Conservation (phyloP, 371 early-diverging fungal genomes). For the Capillidium rhysosporum region DNA sequence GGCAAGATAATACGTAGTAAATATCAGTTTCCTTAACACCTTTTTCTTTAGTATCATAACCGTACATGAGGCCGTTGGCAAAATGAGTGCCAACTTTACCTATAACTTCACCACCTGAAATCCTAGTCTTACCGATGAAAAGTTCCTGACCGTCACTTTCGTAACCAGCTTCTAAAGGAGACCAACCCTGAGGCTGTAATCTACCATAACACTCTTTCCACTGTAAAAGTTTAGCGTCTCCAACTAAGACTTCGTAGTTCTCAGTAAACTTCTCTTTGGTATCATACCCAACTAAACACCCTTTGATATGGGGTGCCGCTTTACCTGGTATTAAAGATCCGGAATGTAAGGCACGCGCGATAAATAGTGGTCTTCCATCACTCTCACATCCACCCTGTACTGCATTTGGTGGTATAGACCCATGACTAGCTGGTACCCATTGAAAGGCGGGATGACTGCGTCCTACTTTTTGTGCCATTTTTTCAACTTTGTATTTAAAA, state of each 20-base stretch:
- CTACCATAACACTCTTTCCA: conserved; percentile 20
- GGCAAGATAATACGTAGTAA: conserved; percentile 2
- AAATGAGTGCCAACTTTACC: conserved; percentile 21
- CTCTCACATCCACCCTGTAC: conserved; percentile 8
- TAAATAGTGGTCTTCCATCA: conserved; percentile 8
- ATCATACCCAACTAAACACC: conserved; percentile 18
- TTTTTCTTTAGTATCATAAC: conserved; percentile 11
- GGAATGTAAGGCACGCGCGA: conserved; percentile 7
- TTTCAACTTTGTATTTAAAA: not conserved
- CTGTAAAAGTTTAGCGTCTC: conserved; percentile 17
- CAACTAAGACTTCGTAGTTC: conserved; percentile 26
- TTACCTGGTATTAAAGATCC: conserved; percentile 28
- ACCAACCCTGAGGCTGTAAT: conserved; percentile 7
- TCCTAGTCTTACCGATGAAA: conserved; percentile 19
- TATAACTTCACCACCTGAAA: conserved; percentile 15
- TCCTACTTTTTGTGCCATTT: not conserved
- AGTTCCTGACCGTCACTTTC: conserved; percentile 18
- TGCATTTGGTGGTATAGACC: conserved; percentile 7
- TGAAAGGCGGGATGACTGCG: not conserved
- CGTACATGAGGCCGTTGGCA: conserved; percentile 13
- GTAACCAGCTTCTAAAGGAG: conserved; percentile 20
- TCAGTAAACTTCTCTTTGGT: conserved; percentile 15
- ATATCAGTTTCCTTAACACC: conserved; percentile 2
- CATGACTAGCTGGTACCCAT: conserved; percentile 6
- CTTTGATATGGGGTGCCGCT: conserved; percentile 18